Conservation (phyloP, 1,284 basidiomycete genomes). For the Rhodotorula sp. region DNA sequence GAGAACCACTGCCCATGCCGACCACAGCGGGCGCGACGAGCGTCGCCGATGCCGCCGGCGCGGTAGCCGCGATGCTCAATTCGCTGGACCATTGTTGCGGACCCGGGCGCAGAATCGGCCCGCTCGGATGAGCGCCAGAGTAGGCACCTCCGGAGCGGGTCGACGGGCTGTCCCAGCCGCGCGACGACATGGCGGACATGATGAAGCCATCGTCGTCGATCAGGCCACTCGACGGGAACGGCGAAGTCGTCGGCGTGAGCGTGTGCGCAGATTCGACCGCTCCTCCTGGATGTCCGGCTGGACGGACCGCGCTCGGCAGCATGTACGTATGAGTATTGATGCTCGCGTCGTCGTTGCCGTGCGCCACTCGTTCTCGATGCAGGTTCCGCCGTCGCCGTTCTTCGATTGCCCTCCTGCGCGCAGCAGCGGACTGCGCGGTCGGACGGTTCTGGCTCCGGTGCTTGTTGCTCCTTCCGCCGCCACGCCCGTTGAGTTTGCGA, state of each 20-base stretch:
- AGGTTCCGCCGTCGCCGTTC: slow-evolving; percentile 10
- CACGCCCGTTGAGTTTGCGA: slow-evolving; percentile 54
- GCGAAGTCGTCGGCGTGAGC: slow-evolving; percentile 1
- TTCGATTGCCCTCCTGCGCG: slow-evolving; percentile 6
- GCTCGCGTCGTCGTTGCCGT: slow-evolving; percentile 18
- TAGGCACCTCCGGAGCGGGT: slow-evolving; percentile 21
- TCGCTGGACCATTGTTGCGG: slow-evolving; percentile 28
- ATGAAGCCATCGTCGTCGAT: slow-evolving; percentile 71
- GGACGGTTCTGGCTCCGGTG: slow-evolving; percentile 2
- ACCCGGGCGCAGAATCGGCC: slow-evolving; percentile 22
- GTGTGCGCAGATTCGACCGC: slow-evolving; percentile 6
- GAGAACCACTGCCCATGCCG: slow-evolving; percentile 45
- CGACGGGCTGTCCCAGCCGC: slow-evolving; percentile 52
- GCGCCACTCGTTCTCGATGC: slow-evolving; percentile 16
- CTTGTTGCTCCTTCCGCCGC: slow-evolving; percentile 48
- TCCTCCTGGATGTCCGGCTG: slow-evolving; percentile 11
- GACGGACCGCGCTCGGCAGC: slow-evolving; percentile 15
- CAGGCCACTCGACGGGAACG: slow-evolving; percentile 21
- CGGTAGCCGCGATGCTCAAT: slow-evolving; percentile 5
- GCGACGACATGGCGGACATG: slow-evolving; percentile 64
- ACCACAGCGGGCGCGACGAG: slow-evolving; percentile 38
- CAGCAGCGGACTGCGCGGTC: slow-evolving; percentile 1
- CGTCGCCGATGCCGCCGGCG: slow-evolving; percentile 8
- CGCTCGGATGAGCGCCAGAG: slow-evolving; percentile 31
- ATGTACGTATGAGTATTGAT: slow-evolving; percentile 21